Evolutionary conservation across 2,329 filamentous ascomycete genomes (phyloP).

Genomic region (Alternaria ventricosa): DNA sequence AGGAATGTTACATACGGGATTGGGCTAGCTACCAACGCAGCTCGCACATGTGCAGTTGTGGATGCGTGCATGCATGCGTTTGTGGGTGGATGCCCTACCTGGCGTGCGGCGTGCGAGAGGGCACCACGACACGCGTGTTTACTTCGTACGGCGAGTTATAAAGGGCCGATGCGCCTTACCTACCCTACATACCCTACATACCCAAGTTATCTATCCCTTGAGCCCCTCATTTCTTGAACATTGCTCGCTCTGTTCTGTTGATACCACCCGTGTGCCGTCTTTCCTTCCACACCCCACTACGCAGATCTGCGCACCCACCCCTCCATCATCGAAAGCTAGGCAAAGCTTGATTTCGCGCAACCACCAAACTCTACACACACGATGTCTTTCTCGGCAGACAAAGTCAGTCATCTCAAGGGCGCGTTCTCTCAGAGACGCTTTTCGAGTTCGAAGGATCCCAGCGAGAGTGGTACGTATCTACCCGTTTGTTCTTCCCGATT

Average conservation of each 20-base stretch:
- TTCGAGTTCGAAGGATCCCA: constrained; percentile 46
- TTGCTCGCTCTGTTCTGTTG: too few relatives aligned
- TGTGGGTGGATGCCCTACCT: not conserved
- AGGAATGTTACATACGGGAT: not conserved
- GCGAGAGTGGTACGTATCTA: constrained; percentile 43
- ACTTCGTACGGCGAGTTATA: constrained; percentile 4
- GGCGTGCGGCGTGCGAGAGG: not conserved
- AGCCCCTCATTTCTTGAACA: not conserved
- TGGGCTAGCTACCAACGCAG: not conserved
- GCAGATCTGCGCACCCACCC: not conserved
- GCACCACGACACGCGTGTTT: constrained; percentile 1
- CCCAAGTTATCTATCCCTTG: not conserved
- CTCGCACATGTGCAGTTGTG: not conserved
- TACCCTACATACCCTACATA: not conserved
- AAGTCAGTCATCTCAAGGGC: constrained; percentile 40
- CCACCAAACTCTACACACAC: constrained; percentile 3
- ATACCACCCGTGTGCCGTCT: not conserved
- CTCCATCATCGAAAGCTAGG: constrained; percentile 12
- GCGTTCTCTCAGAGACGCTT: constrained; percentile 42
- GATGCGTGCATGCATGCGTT: constrained; percentile 1
- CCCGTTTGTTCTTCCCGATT: not conserved
- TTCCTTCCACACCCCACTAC: not conserved
- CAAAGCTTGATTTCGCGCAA: constrained; percentile 18
- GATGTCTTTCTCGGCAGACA: constrained; percentile 48
- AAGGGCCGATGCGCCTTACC: constrained; percentile 8